phyloP scores from a whole-genome alignment of 176 grass and related monocot genomes.

The Aechmea fasciata region DNA sequence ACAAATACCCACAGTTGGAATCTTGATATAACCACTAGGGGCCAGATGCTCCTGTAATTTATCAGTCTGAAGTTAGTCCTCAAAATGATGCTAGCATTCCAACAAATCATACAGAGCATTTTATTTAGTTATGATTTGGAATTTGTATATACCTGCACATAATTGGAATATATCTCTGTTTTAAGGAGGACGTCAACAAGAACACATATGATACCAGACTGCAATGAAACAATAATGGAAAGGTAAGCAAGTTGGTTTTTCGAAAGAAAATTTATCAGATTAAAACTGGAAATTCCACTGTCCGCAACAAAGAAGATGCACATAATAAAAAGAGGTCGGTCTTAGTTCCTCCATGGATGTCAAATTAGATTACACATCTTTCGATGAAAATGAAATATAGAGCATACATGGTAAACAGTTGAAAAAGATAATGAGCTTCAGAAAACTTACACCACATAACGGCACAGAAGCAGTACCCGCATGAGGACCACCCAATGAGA shows the following conservation, averaged over 20 bases:
- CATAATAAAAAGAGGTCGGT: neutral
- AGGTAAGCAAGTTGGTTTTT: neutral
- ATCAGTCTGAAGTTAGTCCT: constrained; percentile 27
- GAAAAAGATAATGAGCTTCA: neutral
- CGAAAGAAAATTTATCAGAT: neutral
- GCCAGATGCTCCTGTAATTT: constrained; percentile 76
- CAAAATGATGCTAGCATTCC: neutral
- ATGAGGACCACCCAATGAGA: constrained; percentile 87
- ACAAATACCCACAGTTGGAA: constrained; percentile 57
- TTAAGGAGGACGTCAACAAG: constrained; percentile 79
- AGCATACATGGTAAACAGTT: neutral
- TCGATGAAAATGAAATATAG: neutral
- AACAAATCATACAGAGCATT: neutral
- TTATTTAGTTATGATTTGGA: neutral
- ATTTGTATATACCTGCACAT: constrained; percentile 58
- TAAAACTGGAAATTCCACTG: neutral
- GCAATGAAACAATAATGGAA: constrained; percentile 13
- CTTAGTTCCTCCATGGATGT: neutral
- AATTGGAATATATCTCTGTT: constrained; percentile 80
- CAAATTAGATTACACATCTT: neutral
- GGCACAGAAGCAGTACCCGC: constrained; percentile 97
- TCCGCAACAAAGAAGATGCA: neutral
- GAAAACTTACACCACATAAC: constrained; percentile 64
- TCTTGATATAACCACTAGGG: constrained; percentile 87
- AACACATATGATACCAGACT: constrained; percentile 43